Evolutionary conservation across 1,139 yeast species (phyloP).

Genomic region (Ogataea hybrid): DNA sequence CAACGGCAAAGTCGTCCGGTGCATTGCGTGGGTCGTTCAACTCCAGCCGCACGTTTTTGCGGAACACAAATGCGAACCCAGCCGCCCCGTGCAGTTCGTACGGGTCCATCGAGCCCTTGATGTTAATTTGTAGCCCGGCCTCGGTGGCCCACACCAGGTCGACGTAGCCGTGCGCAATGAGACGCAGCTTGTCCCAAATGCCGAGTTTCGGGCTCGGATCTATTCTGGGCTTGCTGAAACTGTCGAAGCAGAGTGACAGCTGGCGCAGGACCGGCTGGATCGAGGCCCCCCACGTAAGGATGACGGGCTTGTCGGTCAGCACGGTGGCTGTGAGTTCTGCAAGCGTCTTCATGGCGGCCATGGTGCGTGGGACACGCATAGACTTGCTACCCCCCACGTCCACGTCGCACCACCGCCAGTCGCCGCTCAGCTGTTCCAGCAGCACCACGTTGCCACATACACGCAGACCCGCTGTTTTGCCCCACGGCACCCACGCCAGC

Average conservation of each 20-base stretch:
- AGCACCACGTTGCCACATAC: conserved; percentile 49
- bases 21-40: conserved; percentile 59
- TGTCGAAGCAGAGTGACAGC: conserved; percentile 74
- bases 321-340: conserved; percentile 59
- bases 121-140: conserved; percentile 55
- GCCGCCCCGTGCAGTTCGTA: conserved; percentile 69
- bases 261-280: conserved; percentile 85
- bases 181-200: conserved; percentile 72
- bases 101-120: conserved; percentile 77
- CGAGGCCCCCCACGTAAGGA: conserved; percentile 77
- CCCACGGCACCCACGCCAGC: conserved; percentile 40
- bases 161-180: conserved; percentile 56
- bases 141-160: conserved; percentile 39
- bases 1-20: conserved; percentile 59
- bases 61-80: conserved; percentile 82
- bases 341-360: conserved; percentile 72
- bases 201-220: conserved; percentile 87
- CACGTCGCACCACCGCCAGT: conserved; percentile 54
- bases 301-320: conserved; percentile 56
- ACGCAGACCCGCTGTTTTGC: conserved; percentile 30
- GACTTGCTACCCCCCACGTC: conserved; percentile 46
- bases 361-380: conserved; percentile 69
- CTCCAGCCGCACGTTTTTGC: conserved; percentile 55
- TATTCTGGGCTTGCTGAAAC: conserved; percentile 75
- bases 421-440: conserved; percentile 48